Base-by-base conservation (phyloP, 1,284 basidiomycete genomes). In the Leccinum angustisporum region DNA sequence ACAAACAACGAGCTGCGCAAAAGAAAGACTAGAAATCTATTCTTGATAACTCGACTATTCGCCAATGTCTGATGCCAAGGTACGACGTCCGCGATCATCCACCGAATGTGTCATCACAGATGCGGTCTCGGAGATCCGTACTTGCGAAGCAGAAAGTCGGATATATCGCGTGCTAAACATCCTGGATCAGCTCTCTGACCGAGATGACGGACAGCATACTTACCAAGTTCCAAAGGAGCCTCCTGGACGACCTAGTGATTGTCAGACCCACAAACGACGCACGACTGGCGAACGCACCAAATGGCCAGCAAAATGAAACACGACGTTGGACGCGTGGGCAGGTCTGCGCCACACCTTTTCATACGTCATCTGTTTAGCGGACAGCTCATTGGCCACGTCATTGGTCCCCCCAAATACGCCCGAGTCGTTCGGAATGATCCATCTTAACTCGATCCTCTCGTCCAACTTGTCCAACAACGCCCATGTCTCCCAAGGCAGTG, bases 291-390 rank as follows among this genome's bases (percentile, higher is more conserved):
- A 46, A 50, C 72, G 56, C 63, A 88, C 86, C 65, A 91, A 72
- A 79, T 91, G 90, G 0, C 86, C 84, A 33, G 83, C 81, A 43
- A 70, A 77, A 11, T 73, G 66, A 57, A 91, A 80, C 21, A 81
- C 72, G 1, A 84, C 72, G 69, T 91, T 89, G 10, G 80, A 81
- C 33, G 85, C 69, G 66, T 90, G 89, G 56, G 65, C 76, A 2
- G 83, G 80, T 38, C 89, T 75, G n/a, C 83, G 72, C 86, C 87
- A 89, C 10, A 87, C 85, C 27, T 80, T 74, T 56, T 80, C 74
- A 58, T 72, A 70, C 25, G 80, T 80, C 27, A 72, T 63, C 8
- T 79, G 76, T 11, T 75, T 73, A 10, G 71, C 70, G 7, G 80
- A 77, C 34, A 81, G 66, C 38, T 80, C 81, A 34, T 27, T 6